A percentile compares a stretch with the other conserved stretches of the same genome.
These are phyloP conservation scores for Iris macrosiphon DNA, from an alignment of 106 monocot genomes.

Conservation along the genomic window DNA sequence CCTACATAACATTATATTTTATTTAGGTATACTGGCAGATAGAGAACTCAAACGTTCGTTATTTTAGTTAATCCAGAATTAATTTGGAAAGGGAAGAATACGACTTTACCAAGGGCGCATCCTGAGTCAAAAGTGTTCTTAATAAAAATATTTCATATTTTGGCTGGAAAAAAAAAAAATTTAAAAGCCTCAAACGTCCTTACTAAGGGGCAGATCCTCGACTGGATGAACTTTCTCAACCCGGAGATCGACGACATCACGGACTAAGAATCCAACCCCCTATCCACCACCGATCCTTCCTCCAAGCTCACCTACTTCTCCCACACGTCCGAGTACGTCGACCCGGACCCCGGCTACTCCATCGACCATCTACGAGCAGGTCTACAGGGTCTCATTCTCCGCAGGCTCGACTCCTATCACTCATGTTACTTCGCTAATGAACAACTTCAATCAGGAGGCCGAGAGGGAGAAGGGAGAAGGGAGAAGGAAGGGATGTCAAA, in stretches of 20 bases:
- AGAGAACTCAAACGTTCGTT: no score
- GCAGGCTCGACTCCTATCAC: constrained; percentile 46
- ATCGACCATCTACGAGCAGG: constrained; percentile 88
- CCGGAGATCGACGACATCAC: constrained; percentile 68
- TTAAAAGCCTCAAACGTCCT: no score
- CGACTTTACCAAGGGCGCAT: no score
- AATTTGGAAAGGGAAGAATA: no score
- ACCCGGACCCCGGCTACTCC: constrained; percentile 93
- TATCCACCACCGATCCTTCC: constrained; percentile 51
- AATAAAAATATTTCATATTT: no score
- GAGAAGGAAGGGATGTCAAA: constrained; percentile 48
- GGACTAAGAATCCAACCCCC: constrained; percentile 49
- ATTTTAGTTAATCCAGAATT: no score
- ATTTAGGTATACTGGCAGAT: no score
- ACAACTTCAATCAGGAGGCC: constrained; percentile 81
- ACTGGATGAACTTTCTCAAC: constrained; percentile 84
- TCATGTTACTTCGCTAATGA: constrained; percentile 39
- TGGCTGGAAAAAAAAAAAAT: no score
- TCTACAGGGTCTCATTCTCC: constrained; percentile 53
- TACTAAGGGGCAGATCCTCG: constrained; percentile 97
- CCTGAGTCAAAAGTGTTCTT: no score
- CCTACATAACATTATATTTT: no score
- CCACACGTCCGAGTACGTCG: constrained; percentile 62
- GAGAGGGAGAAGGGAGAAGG: no score
- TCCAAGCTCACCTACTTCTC: constrained; percentile 41